Conservation (phyloP, 768 basidiomycete genomes). For the Suillus subaureus region DNA sequence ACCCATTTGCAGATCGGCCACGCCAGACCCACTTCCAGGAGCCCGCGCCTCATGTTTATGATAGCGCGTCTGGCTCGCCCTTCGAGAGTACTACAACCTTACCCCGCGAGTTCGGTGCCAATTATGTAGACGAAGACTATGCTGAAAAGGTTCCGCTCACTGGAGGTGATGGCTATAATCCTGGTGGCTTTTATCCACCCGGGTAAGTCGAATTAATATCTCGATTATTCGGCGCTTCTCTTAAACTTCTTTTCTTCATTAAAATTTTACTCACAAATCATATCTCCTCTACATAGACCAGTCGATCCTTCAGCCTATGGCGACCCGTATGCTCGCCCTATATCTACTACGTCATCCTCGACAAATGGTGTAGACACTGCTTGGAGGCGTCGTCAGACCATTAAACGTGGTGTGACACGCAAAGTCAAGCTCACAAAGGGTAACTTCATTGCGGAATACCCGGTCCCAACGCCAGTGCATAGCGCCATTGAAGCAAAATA, state of each 20-base stretch:
- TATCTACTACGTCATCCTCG: constrained; percentile 53
- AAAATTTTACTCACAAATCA: constrained; percentile 9
- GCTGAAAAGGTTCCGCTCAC: constrained; percentile 80
- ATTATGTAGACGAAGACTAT: constrained; percentile 68
- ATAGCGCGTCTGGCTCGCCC: constrained; percentile 42
- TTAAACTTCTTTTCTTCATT: constrained; percentile 19
- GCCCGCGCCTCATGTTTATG: constrained; percentile 52
- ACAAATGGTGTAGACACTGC: constrained; percentile 61
- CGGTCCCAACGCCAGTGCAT: constrained; percentile 81
- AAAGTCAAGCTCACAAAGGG: constrained; percentile 93
- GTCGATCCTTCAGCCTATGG: constrained; percentile 64
- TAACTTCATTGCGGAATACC: constrained; percentile 89
- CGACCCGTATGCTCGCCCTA: constrained; percentile 64
- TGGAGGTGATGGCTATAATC: constrained; percentile 51
- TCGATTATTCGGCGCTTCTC: constrained; percentile 4
- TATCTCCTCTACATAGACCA: constrained; percentile 31
- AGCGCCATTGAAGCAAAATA: constrained; percentile 84
- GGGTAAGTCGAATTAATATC: constrained; percentile 46
- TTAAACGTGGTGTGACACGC: constrained; percentile 91
- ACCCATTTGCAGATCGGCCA: constrained; percentile 76
- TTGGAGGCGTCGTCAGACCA: constrained; percentile 81
- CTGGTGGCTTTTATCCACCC: constrained; percentile 73
- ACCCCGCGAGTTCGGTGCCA: constrained; percentile 50
- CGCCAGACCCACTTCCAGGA: constrained; percentile 60
- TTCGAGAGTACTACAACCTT: constrained; percentile 63